Percentiles rank a stretch among this genome's conserved stretches.
These are phyloP conservation scores for Beverwykella pulmonaria DNA, from an alignment of 495 filamentous ascomycete genomes.

Conservation along the genomic window DNA sequence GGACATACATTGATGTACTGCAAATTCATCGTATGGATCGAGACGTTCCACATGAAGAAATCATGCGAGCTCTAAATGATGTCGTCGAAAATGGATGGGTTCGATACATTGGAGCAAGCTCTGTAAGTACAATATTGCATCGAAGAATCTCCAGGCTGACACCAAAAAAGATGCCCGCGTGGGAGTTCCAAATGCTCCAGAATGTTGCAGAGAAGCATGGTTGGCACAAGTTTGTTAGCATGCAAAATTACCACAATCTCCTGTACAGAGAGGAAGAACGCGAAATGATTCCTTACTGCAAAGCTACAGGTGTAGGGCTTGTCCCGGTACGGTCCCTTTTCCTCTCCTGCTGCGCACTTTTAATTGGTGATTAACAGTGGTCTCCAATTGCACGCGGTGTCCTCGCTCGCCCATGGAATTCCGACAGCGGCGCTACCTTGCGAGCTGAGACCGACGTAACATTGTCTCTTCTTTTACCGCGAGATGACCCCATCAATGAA, in stretches of 20 bases:
- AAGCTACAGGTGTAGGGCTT: constrained; percentile 43
- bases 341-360: no score
- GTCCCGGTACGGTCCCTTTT: no score
- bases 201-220: constrained; percentile 58
- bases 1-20: constrained; percentile 67
- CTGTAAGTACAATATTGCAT: no score
- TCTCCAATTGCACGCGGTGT: constrained; percentile 58
- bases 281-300: constrained; percentile 62
- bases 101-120: constrained; percentile 68
- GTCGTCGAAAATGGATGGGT: constrained; percentile 66
- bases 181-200: constrained; percentile 67
- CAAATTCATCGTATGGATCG: constrained; percentile 69
- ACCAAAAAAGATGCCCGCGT: constrained; percentile 70
- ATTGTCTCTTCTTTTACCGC: no score
- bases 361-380: no score
- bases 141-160: no score
- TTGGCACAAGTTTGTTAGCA: constrained; percentile 74
- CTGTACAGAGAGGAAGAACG: constrained; percentile 76
- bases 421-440: no score
- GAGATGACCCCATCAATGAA: no score
- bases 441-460: no score
- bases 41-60: constrained; percentile 60
- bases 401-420: constrained; percentile 41
- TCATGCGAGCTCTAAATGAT: constrained; percentile 68
- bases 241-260: constrained; percentile 77